These are phyloP conservation scores for Boeremia exigua DNA, from an alignment of 2,329 filamentous ascomycete genomes.

Conservation along the genomic window DNA sequence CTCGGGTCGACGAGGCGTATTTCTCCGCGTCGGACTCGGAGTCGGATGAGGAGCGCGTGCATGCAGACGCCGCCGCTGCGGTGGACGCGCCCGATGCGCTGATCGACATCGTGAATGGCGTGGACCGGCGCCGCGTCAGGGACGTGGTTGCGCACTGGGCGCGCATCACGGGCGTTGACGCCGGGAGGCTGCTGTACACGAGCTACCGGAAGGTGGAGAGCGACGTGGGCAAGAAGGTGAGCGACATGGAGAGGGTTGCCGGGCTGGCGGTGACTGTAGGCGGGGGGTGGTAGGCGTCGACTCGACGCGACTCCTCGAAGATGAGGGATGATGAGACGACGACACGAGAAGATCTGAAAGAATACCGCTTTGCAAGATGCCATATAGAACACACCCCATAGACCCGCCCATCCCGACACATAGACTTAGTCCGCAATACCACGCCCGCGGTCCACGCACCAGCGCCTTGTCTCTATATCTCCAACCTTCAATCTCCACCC, in stretches of 20 bases:
- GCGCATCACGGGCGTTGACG: slow-evolving; percentile 69
- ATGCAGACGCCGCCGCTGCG: not conserved
- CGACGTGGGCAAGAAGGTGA: slow-evolving; percentile 76
- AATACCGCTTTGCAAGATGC: too few species aligned
- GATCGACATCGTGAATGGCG: slow-evolving; percentile 61
- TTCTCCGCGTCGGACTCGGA: slow-evolving; percentile 70
- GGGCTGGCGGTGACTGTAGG: slow-evolving; percentile 90
- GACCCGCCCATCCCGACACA: too few species aligned
- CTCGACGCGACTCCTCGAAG: too few species aligned
- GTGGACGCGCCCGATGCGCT: slow-evolving; percentile 5
- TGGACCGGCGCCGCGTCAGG: slow-evolving; percentile 70
- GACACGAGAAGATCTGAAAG: too few species aligned
- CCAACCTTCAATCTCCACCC: too few species aligned
- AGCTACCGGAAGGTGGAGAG: slow-evolving; percentile 92
- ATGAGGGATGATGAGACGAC: too few species aligned
- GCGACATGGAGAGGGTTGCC: slow-evolving; percentile 80
- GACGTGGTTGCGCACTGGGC: slow-evolving; percentile 79
- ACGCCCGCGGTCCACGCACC: too few species aligned
- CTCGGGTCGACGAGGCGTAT: slow-evolving; percentile 72
- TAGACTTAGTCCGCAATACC: too few species aligned
- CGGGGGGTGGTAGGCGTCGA: slow-evolving; percentile 76
- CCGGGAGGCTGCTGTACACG: slow-evolving; percentile 79
- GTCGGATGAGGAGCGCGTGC: slow-evolving; percentile 42
- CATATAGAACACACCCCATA: too few species aligned
- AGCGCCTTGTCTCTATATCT: too few species aligned